Evolutionary conservation across 345 rosid genomes (phyloP).

Genomic region (Murraya koenigii): DNA sequence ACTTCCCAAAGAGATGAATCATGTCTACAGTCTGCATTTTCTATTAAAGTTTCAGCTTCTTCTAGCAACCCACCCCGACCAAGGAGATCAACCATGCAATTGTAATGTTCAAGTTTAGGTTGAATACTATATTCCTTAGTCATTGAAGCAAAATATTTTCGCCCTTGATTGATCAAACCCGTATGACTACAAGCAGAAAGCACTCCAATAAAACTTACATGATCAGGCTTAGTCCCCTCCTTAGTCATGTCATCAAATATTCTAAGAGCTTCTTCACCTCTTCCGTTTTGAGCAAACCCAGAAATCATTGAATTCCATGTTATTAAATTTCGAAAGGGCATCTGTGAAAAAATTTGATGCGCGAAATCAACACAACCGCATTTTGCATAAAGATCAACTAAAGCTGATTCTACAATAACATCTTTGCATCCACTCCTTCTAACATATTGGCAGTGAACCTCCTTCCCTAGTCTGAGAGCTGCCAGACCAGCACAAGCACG

Average conservation of each 20-base stretch:
- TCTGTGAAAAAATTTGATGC: constrained; percentile 39
- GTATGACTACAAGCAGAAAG: constrained; percentile 82
- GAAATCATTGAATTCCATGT: constrained; percentile 86
- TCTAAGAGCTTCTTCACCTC: constrained; percentile 58
- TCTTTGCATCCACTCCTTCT: constrained; percentile 70
- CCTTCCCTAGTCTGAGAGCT: constrained; percentile 71
- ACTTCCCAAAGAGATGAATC: constrained; percentile 82
- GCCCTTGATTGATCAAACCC: constrained; percentile 72
- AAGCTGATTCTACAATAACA: constrained; percentile 82
- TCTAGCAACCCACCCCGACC: constrained; percentile 84
- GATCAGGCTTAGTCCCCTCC: constrained; percentile 65
- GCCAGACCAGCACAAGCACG: constrained; percentile 88
- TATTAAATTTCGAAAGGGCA: constrained; percentile 58
- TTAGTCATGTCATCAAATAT: constrained; percentile 58
- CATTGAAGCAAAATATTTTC: constrained; percentile 57
- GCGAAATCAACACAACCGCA: constrained; percentile 76
- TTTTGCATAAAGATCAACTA: constrained; percentile 86
- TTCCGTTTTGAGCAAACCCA: constrained; percentile 90
- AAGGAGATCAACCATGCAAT: constrained; percentile 88
- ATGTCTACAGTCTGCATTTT: constrained; percentile 52
- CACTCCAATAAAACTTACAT: constrained; percentile 74
- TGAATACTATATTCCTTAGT: constrained; percentile 42
- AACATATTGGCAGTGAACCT: constrained; percentile 83
- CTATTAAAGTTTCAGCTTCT: constrained; percentile 75
- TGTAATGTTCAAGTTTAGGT: constrained; percentile 80